Evolutionary conservation across 148 eudicot species (phyloP).

Genomic region (Drosera capensis): DNA sequence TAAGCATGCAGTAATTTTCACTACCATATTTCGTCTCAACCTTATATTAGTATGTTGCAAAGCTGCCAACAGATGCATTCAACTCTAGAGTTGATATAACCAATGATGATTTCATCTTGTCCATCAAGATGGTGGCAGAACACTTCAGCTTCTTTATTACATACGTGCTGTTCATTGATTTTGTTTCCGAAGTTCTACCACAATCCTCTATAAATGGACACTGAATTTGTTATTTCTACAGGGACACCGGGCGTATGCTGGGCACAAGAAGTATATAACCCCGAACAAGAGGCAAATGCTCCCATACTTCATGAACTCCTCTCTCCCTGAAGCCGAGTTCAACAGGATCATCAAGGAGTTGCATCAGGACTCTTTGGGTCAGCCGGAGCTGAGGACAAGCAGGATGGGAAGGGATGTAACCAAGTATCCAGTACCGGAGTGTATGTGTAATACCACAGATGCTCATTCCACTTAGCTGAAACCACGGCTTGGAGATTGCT

Average conservation of each 20-base stretch:
- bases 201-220: not conserved
- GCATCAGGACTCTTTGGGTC: conserved; percentile 78
- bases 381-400: conserved; percentile 72
- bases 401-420: conserved; percentile 81
- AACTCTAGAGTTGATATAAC: too few relatives aligned
- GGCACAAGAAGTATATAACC: conserved; percentile 80
- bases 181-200: too few relatives aligned
- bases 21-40: too few relatives aligned
- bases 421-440: conserved; percentile 81
- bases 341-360: conserved; percentile 47
- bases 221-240: conserved; percentile 8
- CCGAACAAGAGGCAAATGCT: conserved; percentile 94
- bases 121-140: too few relatives aligned
- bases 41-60: not conserved
- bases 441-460: conserved; percentile 55
- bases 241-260: conserved; percentile 92
- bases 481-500: too few relatives aligned
- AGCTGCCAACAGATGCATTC: not conserved
- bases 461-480: too few relatives aligned
- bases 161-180: too few relatives aligned
- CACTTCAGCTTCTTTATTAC: too few relatives aligned
- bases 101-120: too few relatives aligned
- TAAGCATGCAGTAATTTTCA: too few relatives aligned
- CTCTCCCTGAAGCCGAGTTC: conserved; percentile 66
- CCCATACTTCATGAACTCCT: conserved; percentile 50